Base-by-base conservation (phyloP, 495 filamentous ascomycete genomes). In the Daldinia decipiens region DNA sequence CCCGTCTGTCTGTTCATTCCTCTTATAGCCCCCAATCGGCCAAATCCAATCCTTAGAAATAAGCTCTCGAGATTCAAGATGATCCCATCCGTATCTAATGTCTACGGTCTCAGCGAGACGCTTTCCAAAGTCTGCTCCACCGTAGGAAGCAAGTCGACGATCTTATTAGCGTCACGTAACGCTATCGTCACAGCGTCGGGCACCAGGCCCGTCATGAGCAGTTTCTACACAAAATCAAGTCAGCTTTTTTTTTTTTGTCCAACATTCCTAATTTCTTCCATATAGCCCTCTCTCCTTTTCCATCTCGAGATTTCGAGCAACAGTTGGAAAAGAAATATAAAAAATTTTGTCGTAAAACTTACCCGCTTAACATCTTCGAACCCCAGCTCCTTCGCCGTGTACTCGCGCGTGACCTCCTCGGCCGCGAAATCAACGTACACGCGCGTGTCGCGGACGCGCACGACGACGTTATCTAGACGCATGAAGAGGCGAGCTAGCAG, bases 401-500 rank as follows among this genome's bases (percentile, higher is more conserved):
- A 98, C 82, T 99, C 95, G 65, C 95, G 84, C 8, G 95, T 90
- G 17, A 98, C 90, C 80, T 93, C 89, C 4, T 88, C 85, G n/a
- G 81, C 88, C 15, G 81, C 85, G 82, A 98, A 97, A 68, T 98
- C 96, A 9, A 98, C 86, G 79, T 95, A 99, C 7, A 98, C 84
- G 63, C 95, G 85, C 9, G 96, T 98, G 74, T 99, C 95, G 56
- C 94, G 83, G 62, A 99, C 84, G 64, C 95, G 85, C 45, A 97
- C 86, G 54, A 99, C 69, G 21, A 99, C 95, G 60, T 91, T 90
- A 72, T 99, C 95, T 40, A 99, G 82, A 66, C 95, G 84, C 89
- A 99, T 91, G 81, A 96, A 99, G 78, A 97, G 91, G n/a, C 96
- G 84, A 52, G 86, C 87, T 9, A 99, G 85, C 39, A 98, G 83